A percentile compares a stretch with the other conserved stretches of the same genome.
Conservation (phyloP, 768 basidiomycete genomes). For the Lactarius hatsudake region DNA sequence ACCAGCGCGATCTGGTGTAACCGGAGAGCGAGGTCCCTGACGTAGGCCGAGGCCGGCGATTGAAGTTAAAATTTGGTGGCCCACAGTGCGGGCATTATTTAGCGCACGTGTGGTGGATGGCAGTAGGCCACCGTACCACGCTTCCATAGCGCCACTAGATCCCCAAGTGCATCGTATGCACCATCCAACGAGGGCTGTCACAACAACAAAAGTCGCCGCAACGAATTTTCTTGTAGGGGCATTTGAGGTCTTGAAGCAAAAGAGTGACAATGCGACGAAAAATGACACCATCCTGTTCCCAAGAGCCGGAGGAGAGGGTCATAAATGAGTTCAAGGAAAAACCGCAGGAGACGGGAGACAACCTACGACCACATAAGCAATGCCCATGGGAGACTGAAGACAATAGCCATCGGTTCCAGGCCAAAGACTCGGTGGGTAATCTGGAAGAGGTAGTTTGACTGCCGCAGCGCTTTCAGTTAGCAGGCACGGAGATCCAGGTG, state of each 20-base stretch:
- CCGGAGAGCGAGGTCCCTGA: not conserved
- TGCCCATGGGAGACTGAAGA: conserved; percentile 54
- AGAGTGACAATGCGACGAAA: not conserved
- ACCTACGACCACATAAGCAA: conserved; percentile 59
- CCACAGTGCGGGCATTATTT: not conserved
- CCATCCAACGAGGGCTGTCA: not conserved
- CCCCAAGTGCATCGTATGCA: not conserved
- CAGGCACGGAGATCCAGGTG: not conserved
- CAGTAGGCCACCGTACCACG: not conserved
- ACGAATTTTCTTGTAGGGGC: not conserved
- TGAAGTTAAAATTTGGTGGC: not conserved
- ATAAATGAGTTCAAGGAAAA: not conserved
- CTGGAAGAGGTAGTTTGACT: conserved; percentile 30
- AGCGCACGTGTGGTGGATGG: not conserved
- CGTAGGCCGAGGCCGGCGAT: not conserved
- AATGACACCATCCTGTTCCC: conserved; percentile 14
- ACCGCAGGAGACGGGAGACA: no score
- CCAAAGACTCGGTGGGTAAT: not conserved
- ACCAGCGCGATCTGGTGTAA: not conserved
- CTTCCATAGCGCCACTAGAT: not conserved
- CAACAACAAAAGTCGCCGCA: not conserved
- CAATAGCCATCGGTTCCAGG: conserved; percentile 39
- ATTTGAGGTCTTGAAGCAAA: conserved; percentile 10
- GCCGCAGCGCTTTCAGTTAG: not conserved
- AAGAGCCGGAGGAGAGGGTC: not conserved